phyloP scores from a whole-genome alignment of 108 stramenopile genomes.

The Conticribra weissflogii region DNA sequence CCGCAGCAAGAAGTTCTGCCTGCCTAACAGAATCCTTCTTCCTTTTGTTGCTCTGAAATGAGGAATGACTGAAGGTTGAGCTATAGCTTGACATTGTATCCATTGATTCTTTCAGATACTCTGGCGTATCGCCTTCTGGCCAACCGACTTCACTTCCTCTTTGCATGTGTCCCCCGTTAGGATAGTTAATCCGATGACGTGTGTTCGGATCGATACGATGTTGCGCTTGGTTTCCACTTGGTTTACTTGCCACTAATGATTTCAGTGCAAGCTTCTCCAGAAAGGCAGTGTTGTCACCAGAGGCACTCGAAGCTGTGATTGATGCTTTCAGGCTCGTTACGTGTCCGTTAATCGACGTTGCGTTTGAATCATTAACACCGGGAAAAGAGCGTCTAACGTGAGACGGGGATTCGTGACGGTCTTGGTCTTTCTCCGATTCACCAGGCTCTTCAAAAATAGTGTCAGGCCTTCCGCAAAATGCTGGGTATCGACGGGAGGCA shows the following conservation, averaged over 20 bases:
- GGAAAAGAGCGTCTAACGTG: not conserved
- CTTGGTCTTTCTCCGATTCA: conserved; percentile 8
- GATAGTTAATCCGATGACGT: conserved; percentile 1
- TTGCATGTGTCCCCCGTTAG: not conserved
- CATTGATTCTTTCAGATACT: conserved; percentile 33
- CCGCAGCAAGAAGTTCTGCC: conserved; percentile 65
- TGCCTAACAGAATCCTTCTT: conserved; percentile 44
- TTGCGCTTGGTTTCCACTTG: conserved; percentile 14
- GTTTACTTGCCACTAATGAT: conserved; percentile 57
- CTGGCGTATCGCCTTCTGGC: conserved; percentile 25
- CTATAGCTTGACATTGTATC: conserved; percentile 30
- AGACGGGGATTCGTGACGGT: not conserved
- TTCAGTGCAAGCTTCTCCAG: conserved; percentile 74
- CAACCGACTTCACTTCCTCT: conserved; percentile 32
- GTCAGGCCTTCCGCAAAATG: conserved; percentile 70
- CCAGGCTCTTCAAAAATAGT: conserved; percentile 59
- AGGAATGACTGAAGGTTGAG: conserved; percentile 15
- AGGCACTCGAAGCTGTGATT: conserved; percentile 53
- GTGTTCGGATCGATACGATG: conserved; percentile 12
- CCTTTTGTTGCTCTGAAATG: conserved; percentile 5
- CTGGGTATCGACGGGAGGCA: conserved; percentile 41
- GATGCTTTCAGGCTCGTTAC: conserved; percentile 34
- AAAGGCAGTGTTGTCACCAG: conserved; percentile 73
- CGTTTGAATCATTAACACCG: conserved; percentile 6
- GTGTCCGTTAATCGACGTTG: conserved; percentile 6